Evolutionary conservation across 2,329 filamentous ascomycete genomes (phyloP), one percentile per base, ranked within the genome.

Genomic region (Phialocephala subalpina): DNA sequence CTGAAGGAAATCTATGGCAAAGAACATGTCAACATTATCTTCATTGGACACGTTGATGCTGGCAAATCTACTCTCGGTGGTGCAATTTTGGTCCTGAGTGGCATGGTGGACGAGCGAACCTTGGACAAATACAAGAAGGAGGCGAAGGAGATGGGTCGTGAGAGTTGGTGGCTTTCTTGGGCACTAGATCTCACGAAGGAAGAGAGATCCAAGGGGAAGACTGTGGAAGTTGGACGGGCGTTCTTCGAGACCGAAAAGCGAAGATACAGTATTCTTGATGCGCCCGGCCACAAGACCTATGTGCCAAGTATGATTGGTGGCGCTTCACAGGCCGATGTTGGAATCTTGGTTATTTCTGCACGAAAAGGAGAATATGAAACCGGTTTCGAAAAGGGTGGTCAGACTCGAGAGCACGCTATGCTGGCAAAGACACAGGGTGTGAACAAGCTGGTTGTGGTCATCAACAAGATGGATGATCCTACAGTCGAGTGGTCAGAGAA

Each of bases 161-260:
- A 98, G 82, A 97, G 95, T 3, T 99, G 96, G 96, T 99, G 98
- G 79, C 86, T 99, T 25, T 99, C 96, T 52, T 99, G 97, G 96
- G 97, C 94, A 68, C 87, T 99, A 74, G 96, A 99, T 86, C 80
- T 98, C 79, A 99, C 94, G 73, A 97, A 95, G 80, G 97, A 99
- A 80, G 96, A 99, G 79, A 89, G 97, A 76, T 84, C 92, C 60
- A 97, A 98, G 86, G 96, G 96, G 72, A 99, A 98, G 85, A 99
- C 96, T 6, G 94, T 99, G 70, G 96, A 99, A 80, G 95, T 98
- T 71, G 96, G 96, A 29, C 89, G 95, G 77, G 96, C 93, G 14
- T 97, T 93, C 80, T 97, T 99, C 80, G 96, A 98, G 83, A 97
- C 96, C 3, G 93, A 98, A 68, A 97, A 96, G 84, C 91, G 96